Percentiles rank a stretch among this genome's conserved stretches.
These are phyloP conservation scores for Suhomyces canberraensis DNA, from an alignment of 805 yeast species.

Conservation along the genomic window DNA sequence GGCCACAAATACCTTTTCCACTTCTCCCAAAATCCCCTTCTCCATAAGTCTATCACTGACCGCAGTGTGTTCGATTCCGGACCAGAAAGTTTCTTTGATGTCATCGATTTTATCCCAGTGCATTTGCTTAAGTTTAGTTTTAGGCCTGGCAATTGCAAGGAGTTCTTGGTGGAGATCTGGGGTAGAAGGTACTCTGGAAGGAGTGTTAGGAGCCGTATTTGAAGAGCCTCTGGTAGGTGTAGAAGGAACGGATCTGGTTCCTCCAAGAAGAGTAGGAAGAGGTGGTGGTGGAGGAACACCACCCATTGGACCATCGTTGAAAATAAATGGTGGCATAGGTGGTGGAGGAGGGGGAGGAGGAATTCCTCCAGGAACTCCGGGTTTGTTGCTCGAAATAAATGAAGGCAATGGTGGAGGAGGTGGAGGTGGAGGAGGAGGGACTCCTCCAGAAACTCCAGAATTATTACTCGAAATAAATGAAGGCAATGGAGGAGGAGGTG, in stretches of 20 bases:
- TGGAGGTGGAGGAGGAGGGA: constrained; percentile 21
- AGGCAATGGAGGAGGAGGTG: constrained; percentile 8
- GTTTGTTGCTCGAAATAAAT: constrained; percentile 6
- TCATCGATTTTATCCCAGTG: constrained; percentile 95
- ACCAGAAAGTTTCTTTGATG: constrained; percentile 86
- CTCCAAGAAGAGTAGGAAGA: constrained; percentile 12
- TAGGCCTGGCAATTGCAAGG: constrained; percentile 45
- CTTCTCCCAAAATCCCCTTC: constrained; percentile 77
- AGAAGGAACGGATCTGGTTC: background rate
- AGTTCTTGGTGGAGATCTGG: background rate
- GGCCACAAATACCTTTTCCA: constrained; percentile 86
- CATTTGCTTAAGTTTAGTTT: constrained; percentile 80
- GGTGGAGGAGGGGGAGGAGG: constrained; percentile 19
- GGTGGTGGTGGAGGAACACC: constrained; percentile 25
- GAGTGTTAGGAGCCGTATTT: background rate
- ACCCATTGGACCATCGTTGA: constrained; percentile 1
- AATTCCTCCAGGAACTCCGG: background rate
- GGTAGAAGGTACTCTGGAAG: background rate
- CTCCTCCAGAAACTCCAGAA: background rate
- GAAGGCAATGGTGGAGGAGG: constrained; percentile 18
- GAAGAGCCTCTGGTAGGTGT: background rate
- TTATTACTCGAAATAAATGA: background rate
- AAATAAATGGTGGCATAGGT: constrained; percentile 13
- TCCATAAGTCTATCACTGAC: constrained; percentile 62
- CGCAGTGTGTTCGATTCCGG: constrained; percentile 54